phyloP scores from a whole-genome alignment of 2,329 filamentous ascomycete species.

The Stagonosporopsis rhizophila region DNA sequence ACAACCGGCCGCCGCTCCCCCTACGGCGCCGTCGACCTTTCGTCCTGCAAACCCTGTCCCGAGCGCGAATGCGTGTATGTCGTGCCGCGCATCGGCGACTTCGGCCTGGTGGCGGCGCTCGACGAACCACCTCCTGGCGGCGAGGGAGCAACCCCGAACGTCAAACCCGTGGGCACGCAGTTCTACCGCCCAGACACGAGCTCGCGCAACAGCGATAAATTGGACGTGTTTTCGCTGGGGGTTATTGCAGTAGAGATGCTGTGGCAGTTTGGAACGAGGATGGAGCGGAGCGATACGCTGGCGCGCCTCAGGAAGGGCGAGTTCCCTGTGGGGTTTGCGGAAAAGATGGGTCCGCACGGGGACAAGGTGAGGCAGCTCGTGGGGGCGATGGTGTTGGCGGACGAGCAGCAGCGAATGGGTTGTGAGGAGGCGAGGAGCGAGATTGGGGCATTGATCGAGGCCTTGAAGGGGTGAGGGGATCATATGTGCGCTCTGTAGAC shows the following conservation, averaged over 20 bases:
- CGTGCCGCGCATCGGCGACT: constrained; percentile 71
- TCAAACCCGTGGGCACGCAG: constrained; percentile 65
- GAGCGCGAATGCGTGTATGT: constrained; percentile 51
- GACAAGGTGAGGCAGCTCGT: constrained; percentile 36
- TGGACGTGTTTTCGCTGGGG: constrained; percentile 69
- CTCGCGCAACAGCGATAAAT: constrained; percentile 54
- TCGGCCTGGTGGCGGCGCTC: constrained; percentile 68
- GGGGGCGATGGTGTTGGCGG: constrained; percentile 40
- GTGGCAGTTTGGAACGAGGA: constrained; percentile 56
- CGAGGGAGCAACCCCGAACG: constrained; percentile 17
- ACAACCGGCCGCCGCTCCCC: constrained; percentile 45
- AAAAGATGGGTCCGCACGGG: constrained; percentile 28
- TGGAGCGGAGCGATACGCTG: constrained; percentile 51
- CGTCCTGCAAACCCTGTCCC: constrained; percentile 56
- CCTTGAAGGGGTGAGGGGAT: constrained; percentile 14
- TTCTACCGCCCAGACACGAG: constrained; percentile 63
- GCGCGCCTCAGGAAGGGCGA: constrained; percentile 41
- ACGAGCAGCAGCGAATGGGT: constrained; percentile 38
- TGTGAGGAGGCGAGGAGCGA: constrained; percentile 41
- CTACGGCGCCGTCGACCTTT: constrained; percentile 56
- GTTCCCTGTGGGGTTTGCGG: constrained; percentile 40
- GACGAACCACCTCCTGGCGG: constrained; percentile 46
- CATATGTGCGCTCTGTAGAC: too few species aligned
- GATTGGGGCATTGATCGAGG: constrained; percentile 29
- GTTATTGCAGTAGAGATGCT: constrained; percentile 69